These are phyloP conservation scores for Peronospora farinosa DNA, from an alignment of 352 stramenopile genomes.

Conservation along the genomic window DNA sequence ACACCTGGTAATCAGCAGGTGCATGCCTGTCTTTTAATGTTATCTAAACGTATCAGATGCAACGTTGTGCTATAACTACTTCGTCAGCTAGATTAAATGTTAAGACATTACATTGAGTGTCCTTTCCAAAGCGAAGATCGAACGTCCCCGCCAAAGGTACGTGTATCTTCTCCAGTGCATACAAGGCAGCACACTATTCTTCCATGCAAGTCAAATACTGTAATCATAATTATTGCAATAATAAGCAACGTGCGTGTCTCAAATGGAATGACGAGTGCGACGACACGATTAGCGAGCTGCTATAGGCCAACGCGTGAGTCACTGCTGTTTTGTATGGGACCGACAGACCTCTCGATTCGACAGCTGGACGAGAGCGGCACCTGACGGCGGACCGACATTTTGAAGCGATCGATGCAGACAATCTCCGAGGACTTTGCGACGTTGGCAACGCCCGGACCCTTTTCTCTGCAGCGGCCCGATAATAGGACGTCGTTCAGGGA, in stretches of 20 bases:
- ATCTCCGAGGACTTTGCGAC: slow-evolving; percentile 41
- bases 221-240: neutral
- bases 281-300: slow-evolving; percentile 13
- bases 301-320: slow-evolving; percentile 2
- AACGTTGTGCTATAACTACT: too few relatives aligned
- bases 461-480: slow-evolving; percentile 3
- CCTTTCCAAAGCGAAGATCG: too few relatives aligned
- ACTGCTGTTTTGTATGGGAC: slow-evolving; percentile 9
- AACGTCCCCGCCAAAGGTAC: too few relatives aligned
- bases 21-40: too few relatives aligned
- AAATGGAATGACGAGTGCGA: slow-evolving; percentile 7
- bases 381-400: slow-evolving; percentile 6
- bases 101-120: too few relatives aligned
- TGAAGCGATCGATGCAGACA: slow-evolving; percentile 31
- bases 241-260: slow-evolving; percentile 9
- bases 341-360: neutral
- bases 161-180: too few relatives aligned
- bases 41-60: too few relatives aligned
- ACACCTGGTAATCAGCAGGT: too few relatives aligned
- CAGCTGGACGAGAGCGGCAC: slow-evolving; percentile 2
- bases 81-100: too few relatives aligned
- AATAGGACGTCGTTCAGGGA: slow-evolving; percentile 33
- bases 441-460: slow-evolving; percentile 23
- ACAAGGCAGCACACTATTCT: too few relatives aligned
- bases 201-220: neutral